Conservation (phyloP, 2,329 filamentous ascomycete species). For the Pyrenochaeta sp. region DNA sequence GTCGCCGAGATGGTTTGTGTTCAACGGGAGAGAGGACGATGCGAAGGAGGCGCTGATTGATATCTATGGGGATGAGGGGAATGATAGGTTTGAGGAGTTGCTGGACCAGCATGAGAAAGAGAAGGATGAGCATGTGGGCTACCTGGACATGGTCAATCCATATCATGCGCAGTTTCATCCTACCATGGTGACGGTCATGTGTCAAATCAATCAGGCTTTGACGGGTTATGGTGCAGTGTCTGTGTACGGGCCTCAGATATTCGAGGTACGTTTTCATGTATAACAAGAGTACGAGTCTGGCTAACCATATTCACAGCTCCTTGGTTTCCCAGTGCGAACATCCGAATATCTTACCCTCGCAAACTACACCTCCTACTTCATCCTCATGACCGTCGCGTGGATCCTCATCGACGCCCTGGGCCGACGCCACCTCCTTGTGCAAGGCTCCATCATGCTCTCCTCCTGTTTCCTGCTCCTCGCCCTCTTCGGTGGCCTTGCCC, state of each 20-base stretch:
- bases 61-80: constrained; percentile 61
- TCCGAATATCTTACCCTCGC: constrained; percentile 66
- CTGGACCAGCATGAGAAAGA: constrained; percentile 60
- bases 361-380: constrained; percentile 68
- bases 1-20: constrained; percentile 65
- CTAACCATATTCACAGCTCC: constrained; percentile 64
- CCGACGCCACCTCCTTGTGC: constrained; percentile 61
- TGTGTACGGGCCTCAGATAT: constrained; percentile 70
- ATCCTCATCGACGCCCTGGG: constrained; percentile 64
- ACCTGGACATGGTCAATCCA: constrained; percentile 66
- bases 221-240: constrained; percentile 67
- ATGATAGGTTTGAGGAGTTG: constrained; percentile 60
- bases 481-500: constrained; percentile 59
- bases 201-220: constrained; percentile 67
- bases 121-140: constrained; percentile 56
- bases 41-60: constrained; percentile 58
- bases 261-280: constrained; percentile 50
- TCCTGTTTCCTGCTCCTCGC: constrained; percentile 60
- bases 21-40: constrained; percentile 58
- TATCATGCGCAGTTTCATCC: constrained; percentile 65
- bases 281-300: constrained; percentile 15
- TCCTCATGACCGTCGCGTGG: constrained; percentile 69
- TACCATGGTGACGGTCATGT: constrained; percentile 68
- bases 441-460: constrained; percentile 59
- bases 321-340: constrained; percentile 60